A percentile compares a stretch with the other conserved stretches of the same genome.
Conservation (phyloP, 2,329 filamentous ascomycete genomes). For the Aspergillus ochraceoroseus region DNA sequence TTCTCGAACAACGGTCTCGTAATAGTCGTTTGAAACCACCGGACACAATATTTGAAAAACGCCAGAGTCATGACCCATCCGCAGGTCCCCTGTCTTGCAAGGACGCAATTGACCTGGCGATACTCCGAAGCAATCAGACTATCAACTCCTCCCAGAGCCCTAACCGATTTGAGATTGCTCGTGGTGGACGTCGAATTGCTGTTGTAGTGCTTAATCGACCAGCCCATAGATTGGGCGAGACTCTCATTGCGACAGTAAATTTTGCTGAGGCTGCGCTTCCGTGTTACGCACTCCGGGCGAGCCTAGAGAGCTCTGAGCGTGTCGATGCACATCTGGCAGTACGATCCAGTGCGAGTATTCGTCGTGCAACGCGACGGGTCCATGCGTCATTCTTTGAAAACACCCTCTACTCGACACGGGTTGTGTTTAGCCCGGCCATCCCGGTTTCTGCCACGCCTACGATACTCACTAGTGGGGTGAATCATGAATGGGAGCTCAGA, state of each 20-base stretch:
- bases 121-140: conserved; percentile 71
- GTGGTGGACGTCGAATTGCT: conserved; percentile 84
- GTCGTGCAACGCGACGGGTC: conserved; percentile 77
- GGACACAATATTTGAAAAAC: conserved; percentile 66
- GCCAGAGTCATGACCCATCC: conserved; percentile 47
- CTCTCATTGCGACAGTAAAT: conserved; percentile 76
- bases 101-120: conserved; percentile 85
- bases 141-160: conserved; percentile 67
- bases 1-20: conserved; percentile 56
- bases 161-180: conserved; percentile 93
- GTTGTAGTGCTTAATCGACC: conserved; percentile 85
- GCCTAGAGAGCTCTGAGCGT: conserved; percentile 80
- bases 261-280: conserved; percentile 72
- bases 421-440: conserved; percentile 78
- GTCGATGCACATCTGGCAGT: conserved; percentile 76
- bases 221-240: conserved; percentile 83
- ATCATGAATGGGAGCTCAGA: conserved; percentile 79
- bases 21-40: conserved; percentile 56
- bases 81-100: conserved; percentile 61
- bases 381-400: conserved; percentile 76
- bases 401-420: conserved; percentile 70
- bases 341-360: conserved; percentile 77
- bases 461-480: conserved; percentile 84
- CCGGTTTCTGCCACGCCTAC: conserved; percentile 80
- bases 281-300: conserved; percentile 78